Percentiles rank a stretch among this genome's conserved stretches.
Conservation (phyloP, 2,329 filamentous ascomycete genomes). For the Aureobasidium sp. region DNA sequence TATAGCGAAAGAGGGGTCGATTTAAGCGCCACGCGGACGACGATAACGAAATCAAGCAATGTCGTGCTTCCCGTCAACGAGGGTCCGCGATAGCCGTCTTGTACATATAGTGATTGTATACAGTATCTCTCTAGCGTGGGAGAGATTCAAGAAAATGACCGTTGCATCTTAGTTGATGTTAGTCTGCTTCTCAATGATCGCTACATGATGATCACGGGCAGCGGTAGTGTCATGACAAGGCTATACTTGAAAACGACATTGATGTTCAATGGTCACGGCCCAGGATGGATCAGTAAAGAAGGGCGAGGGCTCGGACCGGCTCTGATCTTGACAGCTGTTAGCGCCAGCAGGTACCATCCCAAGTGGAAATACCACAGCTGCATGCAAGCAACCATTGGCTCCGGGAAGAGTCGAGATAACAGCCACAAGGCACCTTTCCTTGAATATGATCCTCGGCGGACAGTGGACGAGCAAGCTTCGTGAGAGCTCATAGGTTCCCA, state of each 20-base stretch:
- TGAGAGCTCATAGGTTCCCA: background rate
- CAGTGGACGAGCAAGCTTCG: background rate
- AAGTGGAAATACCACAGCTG: conserved; percentile 6
- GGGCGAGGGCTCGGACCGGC: background rate
- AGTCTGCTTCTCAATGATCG: background rate
- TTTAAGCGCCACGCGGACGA: conserved; percentile 11
- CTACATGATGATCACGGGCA: background rate
- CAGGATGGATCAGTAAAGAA: background rate
- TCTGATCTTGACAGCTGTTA: conserved; percentile 6
- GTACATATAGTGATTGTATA: background rate
- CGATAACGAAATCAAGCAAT: conserved; percentile 9
- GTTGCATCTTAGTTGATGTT: background rate
- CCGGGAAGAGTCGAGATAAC: background rate
- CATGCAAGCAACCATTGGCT: background rate
- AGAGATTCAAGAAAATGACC: background rate
- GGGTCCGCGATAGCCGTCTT: conserved; percentile 5
- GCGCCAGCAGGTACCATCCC: conserved; percentile 9
- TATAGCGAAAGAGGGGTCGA: background rate
- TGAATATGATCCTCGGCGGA: conserved; percentile 1
- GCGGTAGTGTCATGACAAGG: background rate
- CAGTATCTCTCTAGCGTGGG: conserved; percentile 10
- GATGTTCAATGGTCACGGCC: background rate
- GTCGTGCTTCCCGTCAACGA: conserved; percentile 11
- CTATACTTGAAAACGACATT: background rate
- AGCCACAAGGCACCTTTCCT: conserved; percentile 5